Evolutionary conservation across 345 rosid genomes (phyloP).

Genomic region (Eucalyptus tenuipes): DNA sequence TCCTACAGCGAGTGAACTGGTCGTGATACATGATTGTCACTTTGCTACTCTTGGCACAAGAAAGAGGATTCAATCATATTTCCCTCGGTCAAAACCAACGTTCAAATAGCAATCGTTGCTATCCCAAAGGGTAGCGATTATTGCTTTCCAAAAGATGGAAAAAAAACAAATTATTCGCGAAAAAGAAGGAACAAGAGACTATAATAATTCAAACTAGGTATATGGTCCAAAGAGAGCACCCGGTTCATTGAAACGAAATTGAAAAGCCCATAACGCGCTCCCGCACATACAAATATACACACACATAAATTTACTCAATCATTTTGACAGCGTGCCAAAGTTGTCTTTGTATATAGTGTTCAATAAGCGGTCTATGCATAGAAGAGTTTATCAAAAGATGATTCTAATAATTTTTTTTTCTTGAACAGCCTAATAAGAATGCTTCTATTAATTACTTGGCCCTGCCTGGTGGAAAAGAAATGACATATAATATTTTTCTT

Average conservation of each 20-base stretch:
- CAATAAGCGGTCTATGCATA: too few species aligned
- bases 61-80: not conserved
- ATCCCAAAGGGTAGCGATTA: not conserved
- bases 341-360: not conserved
- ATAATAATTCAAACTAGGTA: not conserved
- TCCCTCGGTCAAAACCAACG: not conserved
- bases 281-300: fast-evolving
- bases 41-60: not conserved
- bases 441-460: not conserved
- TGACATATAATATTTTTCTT: not conserved
- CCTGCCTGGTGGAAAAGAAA: not conserved
- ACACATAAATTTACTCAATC: not conserved
- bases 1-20: not conserved
- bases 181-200: not conserved
- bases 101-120: not conserved
- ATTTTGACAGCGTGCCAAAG: not conserved
- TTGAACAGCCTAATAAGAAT: not conserved
- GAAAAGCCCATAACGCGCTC: not conserved
- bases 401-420: too few species aligned
- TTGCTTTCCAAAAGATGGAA: not conserved
- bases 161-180: not conserved
- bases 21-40: not conserved
- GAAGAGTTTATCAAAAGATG: not conserved
- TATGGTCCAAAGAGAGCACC: not conserved
- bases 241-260: too few species aligned